phyloP scores from a whole-genome alignment of 768 basidiomycete species.

The Tephrocybe rancida region DNA sequence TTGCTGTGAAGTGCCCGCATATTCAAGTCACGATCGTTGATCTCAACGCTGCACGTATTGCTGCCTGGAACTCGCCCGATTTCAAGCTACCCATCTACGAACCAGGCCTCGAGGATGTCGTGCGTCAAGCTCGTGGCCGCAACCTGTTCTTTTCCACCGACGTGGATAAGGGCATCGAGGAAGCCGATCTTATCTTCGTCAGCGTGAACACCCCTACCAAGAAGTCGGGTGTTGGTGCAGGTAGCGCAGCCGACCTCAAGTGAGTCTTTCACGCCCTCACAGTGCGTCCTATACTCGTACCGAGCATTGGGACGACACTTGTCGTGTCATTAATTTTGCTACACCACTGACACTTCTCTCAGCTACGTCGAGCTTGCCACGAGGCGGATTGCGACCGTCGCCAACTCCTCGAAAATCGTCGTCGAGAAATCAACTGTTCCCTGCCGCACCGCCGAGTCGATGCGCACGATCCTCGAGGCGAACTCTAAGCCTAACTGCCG shows the following conservation, averaged over 20 bases:
- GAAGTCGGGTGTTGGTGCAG: constrained; percentile 96
- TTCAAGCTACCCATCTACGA: constrained; percentile 95
- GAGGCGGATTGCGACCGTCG: constrained; percentile 91
- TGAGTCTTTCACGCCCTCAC: too few species aligned
- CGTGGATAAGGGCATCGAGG: constrained; percentile 88
- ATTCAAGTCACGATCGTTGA: constrained; percentile 98
- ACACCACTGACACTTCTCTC: constrained; percentile 10
- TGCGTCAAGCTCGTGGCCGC: constrained; percentile 83
- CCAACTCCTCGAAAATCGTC: constrained; percentile 92
- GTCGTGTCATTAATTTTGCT: constrained; percentile 6
- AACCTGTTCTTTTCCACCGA: constrained; percentile 98
- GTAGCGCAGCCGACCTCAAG: constrained; percentile 99
- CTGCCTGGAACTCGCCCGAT: constrained; percentile 93
- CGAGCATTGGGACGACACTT: neutral
- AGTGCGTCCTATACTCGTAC: neutral
- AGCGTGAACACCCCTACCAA: constrained; percentile 99
- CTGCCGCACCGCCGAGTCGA: constrained; percentile 97
- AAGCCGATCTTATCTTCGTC: constrained; percentile 98
- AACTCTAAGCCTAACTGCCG: constrained; percentile 91
- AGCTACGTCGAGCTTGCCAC: constrained; percentile 98
- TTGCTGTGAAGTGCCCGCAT: constrained; percentile 91
- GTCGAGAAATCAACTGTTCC: constrained; percentile 99
- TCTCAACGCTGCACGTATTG: constrained; percentile 90
- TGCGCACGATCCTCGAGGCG: constrained; percentile 98
- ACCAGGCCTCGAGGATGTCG: constrained; percentile 92